Conservation (phyloP, 1,284 basidiomycete species). For the Pseudomicrostroma phylloplanum region DNA sequence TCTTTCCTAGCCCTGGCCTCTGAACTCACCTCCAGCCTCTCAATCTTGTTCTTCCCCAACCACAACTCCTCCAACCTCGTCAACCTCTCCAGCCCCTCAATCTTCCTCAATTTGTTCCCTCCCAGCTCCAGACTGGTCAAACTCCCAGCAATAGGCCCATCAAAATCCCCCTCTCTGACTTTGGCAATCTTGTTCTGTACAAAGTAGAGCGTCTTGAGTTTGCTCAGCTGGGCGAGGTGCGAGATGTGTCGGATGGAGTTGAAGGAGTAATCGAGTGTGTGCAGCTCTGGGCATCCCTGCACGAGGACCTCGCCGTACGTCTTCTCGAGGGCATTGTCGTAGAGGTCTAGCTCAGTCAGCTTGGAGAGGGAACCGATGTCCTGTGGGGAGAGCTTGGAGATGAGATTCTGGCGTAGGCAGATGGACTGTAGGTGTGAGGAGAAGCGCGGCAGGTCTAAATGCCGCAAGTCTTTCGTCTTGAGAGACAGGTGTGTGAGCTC, state of each 20-base stretch:
- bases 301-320: conserved; percentile 56
- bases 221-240: conserved; percentile 56
- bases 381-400: conserved; percentile 61
- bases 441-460: conserved; percentile 63
- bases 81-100: conserved; percentile 24
- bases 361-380: conserved; percentile 56
- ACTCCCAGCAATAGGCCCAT: conserved; percentile 59
- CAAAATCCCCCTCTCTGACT: conserved; percentile 60
- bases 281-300: conserved; percentile 60
- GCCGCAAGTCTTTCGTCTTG: conserved; percentile 58
- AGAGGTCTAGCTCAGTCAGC: conserved; percentile 84
- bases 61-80: conserved; percentile 83
- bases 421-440: conserved; percentile 65
- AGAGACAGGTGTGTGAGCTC: conserved; percentile 82
- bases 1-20: not conserved
- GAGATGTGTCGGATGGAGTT: conserved; percentile 65
- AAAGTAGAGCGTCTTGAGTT: conserved; percentile 75
- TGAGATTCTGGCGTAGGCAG: conserved; percentile 82
- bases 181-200: conserved; percentile 90
- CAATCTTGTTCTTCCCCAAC: conserved; percentile 68
- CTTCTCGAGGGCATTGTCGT: conserved; percentile 75
- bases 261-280: conserved; percentile 86
- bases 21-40: conserved; percentile 19
- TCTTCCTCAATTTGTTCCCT: conserved; percentile 78
- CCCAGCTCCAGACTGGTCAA: conserved; percentile 83